phyloP scores from a whole-genome alignment of 2,329 filamentous ascomycete species.

The Gyromitra esculenta region DNA sequence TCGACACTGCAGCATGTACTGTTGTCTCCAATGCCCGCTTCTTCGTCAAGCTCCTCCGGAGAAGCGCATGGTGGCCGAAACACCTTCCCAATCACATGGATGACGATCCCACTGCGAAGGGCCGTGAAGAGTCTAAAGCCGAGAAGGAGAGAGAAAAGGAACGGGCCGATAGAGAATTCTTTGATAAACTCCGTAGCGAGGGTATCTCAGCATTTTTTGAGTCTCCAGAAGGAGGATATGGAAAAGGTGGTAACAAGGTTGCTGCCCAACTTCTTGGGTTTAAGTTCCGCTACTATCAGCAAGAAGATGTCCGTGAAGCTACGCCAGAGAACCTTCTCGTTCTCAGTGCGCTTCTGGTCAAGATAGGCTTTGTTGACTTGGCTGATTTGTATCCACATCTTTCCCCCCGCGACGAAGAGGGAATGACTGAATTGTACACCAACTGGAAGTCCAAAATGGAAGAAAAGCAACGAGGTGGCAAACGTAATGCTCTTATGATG shows the following conservation, averaged over 20 bases:
- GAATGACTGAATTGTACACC: constrained; percentile 75
- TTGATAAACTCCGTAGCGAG: constrained; percentile 77
- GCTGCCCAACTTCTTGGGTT: constrained; percentile 96
- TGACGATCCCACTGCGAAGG: constrained; percentile 64
- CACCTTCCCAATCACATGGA: constrained; percentile 63
- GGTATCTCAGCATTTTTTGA: constrained; percentile 90
- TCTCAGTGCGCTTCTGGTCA: constrained; percentile 89
- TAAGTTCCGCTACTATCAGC: constrained; percentile 93
- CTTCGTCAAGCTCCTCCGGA: constrained; percentile 89
- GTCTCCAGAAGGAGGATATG: constrained; percentile 62
- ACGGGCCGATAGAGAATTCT: constrained; percentile 78
- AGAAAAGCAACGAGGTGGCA: constrained; percentile 79
- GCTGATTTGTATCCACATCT: constrained; percentile 91
- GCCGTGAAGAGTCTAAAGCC: constrained; percentile 66
- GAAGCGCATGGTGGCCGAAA: constrained; percentile 96
- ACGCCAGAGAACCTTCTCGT: constrained; percentile 93
- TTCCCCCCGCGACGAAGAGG: constrained; percentile 79
- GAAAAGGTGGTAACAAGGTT: constrained; percentile 86
- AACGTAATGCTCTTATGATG: constrained; percentile 83
- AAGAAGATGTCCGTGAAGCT: constrained; percentile 71
- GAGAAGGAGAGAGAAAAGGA: constrained; percentile 64
- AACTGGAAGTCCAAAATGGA: constrained; percentile 77
- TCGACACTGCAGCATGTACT: constrained; percentile 93
- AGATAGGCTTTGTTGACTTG: constrained; percentile 95
- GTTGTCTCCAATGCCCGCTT: constrained; percentile 93